A percentile compares a stretch with the other conserved stretches of the same genome.
phyloP scores from a whole-genome alignment of 805 yeast species.

The Wickerhamomyces bovis region DNA sequence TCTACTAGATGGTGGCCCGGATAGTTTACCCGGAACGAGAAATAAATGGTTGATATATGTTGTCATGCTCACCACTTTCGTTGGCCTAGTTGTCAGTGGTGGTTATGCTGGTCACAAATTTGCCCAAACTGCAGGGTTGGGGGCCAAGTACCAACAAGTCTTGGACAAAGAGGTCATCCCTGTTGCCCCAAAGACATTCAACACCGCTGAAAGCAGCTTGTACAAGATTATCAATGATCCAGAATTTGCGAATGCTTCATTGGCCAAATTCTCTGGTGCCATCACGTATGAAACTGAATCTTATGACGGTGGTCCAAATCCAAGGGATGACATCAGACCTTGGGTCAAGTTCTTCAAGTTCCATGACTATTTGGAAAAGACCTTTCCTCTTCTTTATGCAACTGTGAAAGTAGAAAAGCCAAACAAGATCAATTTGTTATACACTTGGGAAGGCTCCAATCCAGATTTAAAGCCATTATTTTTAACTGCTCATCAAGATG shows the following conservation, averaged over 20 bases:
- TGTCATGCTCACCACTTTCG: neutral
- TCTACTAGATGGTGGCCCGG: neutral
- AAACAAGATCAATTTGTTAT: constrained; percentile 60
- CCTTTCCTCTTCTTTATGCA: constrained; percentile 52
- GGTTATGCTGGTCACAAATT: neutral
- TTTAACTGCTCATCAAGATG: constrained; percentile 78
- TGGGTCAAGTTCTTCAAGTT: constrained; percentile 31
- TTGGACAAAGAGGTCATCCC: neutral
- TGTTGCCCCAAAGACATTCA: neutral
- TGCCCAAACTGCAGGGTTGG: neutral
- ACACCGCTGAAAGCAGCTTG: neutral
- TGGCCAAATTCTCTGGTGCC: constrained; percentile 46
- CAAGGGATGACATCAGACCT: constrained; percentile 24
- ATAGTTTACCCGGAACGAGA: neutral
- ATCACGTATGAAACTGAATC: constrained; percentile 59
- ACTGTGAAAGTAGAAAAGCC: constrained; percentile 45
- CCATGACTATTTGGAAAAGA: constrained; percentile 44
- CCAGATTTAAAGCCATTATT: constrained; percentile 52
- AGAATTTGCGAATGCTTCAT: constrained; percentile 27
- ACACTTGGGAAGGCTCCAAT: constrained; percentile 57
- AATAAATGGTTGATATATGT: neutral
- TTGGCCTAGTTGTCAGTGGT: neutral
- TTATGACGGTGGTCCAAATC: constrained; percentile 37
- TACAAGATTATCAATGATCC: constrained; percentile 2
- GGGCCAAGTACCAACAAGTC: neutral